Evolutionary conservation across 78 protist species (phyloP), one percentile per base, ranked within the genome.

Genomic region (Fonticula alba): DNA sequence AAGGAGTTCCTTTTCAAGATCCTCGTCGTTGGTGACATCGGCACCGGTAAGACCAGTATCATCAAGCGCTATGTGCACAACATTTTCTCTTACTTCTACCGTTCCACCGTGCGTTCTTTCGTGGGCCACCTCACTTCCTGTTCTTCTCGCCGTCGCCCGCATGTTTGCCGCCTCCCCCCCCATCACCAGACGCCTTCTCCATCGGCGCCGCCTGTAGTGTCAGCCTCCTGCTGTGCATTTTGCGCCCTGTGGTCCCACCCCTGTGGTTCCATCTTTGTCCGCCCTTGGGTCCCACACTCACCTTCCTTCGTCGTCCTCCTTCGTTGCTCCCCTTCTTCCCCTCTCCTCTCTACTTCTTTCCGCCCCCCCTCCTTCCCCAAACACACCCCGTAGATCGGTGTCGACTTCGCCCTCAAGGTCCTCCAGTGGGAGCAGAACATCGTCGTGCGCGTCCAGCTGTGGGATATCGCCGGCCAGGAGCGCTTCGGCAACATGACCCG

Each of bases 381-480:
- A n/a, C n/a, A n/a, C n/a, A n/a, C n/a, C n/a, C n/a, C 51, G 10
- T 47, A 74, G 82, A 90, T 90, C 54, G 95, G 93, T 27, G 93
- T 91, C 29, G 96, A 91, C 63, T 91, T 91, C 65, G 91, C 91
- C 20, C 71, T 85, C 38, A 91, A 91, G 66, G 81, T 80, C 27
- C 51, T 90, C 13, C 38, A 82, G 26, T 64, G 78, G 82, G 79
- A 85, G 37, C 68, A 46, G 43, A 67, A 82, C 37, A 84, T 79
- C 2, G 73, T 69, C 17, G 77, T 88, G 20, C 71, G 86, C 41
- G 54, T 91, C 29, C 97, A 87, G 71, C 65, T 91, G 33, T 86
- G 92, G 92, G 88, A 79, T 27, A 76, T 79, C 20, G 78, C 73
- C 1, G 73, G 74, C 27, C 74, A 78, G 50, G 82, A 82, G 57